A percentile compares a stretch with the other conserved stretches of the same genome.
phyloP scores from a whole-genome alignment of 768 basidiomycete genomes.

The Tulasnella sp. region DNA sequence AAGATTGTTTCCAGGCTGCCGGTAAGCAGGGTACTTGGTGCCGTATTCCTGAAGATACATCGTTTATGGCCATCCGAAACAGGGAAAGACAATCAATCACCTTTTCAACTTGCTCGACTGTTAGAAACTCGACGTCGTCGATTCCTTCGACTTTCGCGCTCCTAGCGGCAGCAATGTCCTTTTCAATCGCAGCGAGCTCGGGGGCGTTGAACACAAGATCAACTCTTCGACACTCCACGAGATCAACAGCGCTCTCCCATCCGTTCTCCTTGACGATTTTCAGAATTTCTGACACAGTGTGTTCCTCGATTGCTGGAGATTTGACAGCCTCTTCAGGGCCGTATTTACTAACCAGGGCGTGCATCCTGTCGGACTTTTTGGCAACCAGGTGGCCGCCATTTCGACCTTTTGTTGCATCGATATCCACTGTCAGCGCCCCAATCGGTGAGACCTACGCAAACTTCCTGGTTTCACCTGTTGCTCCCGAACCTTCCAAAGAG shows the following conservation, averaged over 20 bases:
- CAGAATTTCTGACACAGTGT: conserved; percentile 57
- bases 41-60: conserved; percentile 47
- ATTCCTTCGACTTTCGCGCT: conserved; percentile 55
- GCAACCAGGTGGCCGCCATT: conserved; percentile 82
- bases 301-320: conserved; percentile 58
- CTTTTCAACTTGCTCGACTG: conserved; percentile 51
- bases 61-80: not conserved
- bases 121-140: conserved; percentile 52
- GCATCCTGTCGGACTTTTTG: conserved; percentile 53
- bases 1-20: conserved; percentile 62
- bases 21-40: conserved; percentile 56
- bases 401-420: conserved; percentile 55
- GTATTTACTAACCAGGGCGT: conserved; percentile 45
- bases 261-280: conserved; percentile 52
- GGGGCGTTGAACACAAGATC: conserved; percentile 54
- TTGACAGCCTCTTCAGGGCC: conserved; percentile 61
- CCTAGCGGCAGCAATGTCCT: conserved; percentile 59
- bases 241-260: conserved; percentile 58
- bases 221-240: conserved; percentile 63
- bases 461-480: conserved; percentile 60
- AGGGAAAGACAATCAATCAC: conserved; percentile 45
- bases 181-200: conserved; percentile 48
- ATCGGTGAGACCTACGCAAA: not conserved
- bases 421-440: not conserved
- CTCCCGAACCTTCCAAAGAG: conserved; percentile 62